Evolutionary conservation across 148 eudicot genomes (phyloP).

Genomic region (Vaccinium macrocarpon): DNA sequence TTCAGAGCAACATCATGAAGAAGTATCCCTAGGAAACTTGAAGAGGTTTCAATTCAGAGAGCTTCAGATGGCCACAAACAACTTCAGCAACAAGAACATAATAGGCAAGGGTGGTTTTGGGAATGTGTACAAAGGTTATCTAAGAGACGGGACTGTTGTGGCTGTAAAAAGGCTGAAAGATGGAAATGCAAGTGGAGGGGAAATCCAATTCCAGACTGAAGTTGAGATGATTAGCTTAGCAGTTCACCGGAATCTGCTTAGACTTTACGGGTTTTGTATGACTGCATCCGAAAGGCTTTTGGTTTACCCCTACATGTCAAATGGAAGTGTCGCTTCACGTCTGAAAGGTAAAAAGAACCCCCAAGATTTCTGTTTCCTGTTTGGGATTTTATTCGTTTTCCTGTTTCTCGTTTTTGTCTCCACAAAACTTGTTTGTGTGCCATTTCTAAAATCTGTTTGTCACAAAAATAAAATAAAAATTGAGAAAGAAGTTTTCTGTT

Average conservation of each 20-base stretch:
- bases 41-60: constrained; percentile 77
- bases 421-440: too few species aligned
- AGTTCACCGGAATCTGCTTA: constrained; percentile 83
- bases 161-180: constrained; percentile 95
- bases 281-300: constrained; percentile 68
- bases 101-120: constrained; percentile 95
- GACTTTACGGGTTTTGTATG: constrained; percentile 87
- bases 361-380: not conserved
- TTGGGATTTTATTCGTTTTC: not conserved
- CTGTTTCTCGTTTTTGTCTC: not conserved
- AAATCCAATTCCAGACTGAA: constrained; percentile 94
- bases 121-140: constrained; percentile 78
- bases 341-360: constrained; percentile 66
- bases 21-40: constrained; percentile 80
- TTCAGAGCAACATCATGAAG: constrained; percentile 69
- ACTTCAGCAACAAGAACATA: constrained; percentile 85
- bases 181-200: constrained; percentile 72
- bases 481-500: too few species aligned
- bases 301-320: constrained; percentile 96
- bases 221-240: constrained; percentile 98
- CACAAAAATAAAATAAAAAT: too few species aligned
- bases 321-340: constrained; percentile 95
- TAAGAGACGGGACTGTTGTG: constrained; percentile 70
- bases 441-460: too few species aligned
- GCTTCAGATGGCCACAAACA: constrained; percentile 78